Evolutionary conservation across 805 yeast species (phyloP).

Genomic region (Scheffersomyces spartinae): DNA sequence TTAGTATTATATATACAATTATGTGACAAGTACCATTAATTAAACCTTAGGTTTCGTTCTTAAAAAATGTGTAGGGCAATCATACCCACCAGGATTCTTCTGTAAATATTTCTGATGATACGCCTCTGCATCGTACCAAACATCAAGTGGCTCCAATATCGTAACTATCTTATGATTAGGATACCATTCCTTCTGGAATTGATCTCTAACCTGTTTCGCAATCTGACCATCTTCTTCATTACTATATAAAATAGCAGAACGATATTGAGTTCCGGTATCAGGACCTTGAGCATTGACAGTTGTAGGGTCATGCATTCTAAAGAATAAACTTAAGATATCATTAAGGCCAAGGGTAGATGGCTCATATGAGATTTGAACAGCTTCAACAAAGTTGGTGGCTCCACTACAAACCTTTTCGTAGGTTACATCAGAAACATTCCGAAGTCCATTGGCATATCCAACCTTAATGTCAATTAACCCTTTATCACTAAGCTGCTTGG

Average conservation of each 20-base stretch:
- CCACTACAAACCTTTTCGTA: conserved; percentile 72
- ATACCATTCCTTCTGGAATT: conserved; percentile 65
- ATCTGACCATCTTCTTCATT: conserved; percentile 35
- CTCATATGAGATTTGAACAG: conserved; percentile 72
- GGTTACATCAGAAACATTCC: conserved; percentile 36
- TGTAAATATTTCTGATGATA: conserved; percentile 80
- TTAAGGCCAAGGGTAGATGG: conserved; percentile 48
- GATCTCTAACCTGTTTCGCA: conserved; percentile 36
- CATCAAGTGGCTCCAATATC: conserved; percentile 49
- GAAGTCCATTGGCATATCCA: conserved; percentile 82
- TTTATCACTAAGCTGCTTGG: conserved; percentile 52
- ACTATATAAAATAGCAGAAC: conserved; percentile 66
- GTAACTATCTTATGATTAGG: conserved; percentile 62
- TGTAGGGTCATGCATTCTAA: conserved; percentile 92
- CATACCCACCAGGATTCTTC: conserved; percentile 77
- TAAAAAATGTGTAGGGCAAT: conserved; percentile 80
- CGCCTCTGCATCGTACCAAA: conserved; percentile 90
- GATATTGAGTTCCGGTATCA: conserved; percentile 81
- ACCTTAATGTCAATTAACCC: conserved; percentile 71
- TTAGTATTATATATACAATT: too few species aligned
- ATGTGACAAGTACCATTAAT: too few species aligned
- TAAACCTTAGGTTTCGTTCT: conserved; percentile 47
- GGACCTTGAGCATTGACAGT: conserved; percentile 75
- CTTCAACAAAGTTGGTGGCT: conserved; percentile 69
- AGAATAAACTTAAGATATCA: conserved; percentile 72